Evolutionary conservation across 768 basidiomycete genomes (phyloP).

Genomic region (Lentinus tigrinus): DNA sequence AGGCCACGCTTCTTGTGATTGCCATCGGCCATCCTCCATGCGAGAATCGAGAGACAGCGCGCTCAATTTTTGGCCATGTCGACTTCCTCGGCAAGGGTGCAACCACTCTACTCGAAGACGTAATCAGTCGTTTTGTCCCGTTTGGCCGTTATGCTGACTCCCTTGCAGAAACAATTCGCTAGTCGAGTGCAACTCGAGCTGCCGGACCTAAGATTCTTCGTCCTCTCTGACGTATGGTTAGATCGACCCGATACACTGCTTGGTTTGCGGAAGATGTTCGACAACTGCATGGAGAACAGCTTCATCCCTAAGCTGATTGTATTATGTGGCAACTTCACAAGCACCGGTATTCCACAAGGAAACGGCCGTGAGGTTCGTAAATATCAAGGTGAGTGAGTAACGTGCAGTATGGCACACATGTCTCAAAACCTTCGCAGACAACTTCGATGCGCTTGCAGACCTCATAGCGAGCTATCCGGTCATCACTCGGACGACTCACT

Average conservation of each 20-base stretch:
- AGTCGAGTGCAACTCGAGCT: slow-evolving; percentile 66
- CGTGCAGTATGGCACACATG: neutral
- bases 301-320: slow-evolving; percentile 90
- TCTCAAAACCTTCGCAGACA: slow-evolving; percentile 48
- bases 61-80: slow-evolving; percentile 95
- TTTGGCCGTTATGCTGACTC: neutral
- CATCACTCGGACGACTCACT: slow-evolving; percentile 78
- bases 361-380: slow-evolving; percentile 73
- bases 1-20: slow-evolving; percentile 82
- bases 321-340: slow-evolving; percentile 94
- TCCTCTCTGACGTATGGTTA: slow-evolving; percentile 94
- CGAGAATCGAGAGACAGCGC: slow-evolving; percentile 80
- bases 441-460: slow-evolving; percentile 84
- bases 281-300: slow-evolving; percentile 82
- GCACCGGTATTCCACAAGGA: slow-evolving; percentile 75
- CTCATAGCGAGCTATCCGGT: slow-evolving; percentile 79
- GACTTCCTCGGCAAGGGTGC: slow-evolving; percentile 97
- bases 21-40: slow-evolving; percentile 98
- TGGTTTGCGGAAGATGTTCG: slow-evolving; percentile 83
- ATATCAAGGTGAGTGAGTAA: slow-evolving; percentile 68
- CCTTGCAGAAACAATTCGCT: slow-evolving; percentile 55
- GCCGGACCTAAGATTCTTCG: slow-evolving; percentile 81
- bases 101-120: slow-evolving; percentile 88
- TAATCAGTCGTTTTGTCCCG: slow-evolving; percentile 36
- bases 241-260: slow-evolving; percentile 82